These are phyloP conservation scores for Byssothecium circinans DNA, from an alignment of 2,329 filamentous ascomycete genomes.

Conservation along the genomic window DNA sequence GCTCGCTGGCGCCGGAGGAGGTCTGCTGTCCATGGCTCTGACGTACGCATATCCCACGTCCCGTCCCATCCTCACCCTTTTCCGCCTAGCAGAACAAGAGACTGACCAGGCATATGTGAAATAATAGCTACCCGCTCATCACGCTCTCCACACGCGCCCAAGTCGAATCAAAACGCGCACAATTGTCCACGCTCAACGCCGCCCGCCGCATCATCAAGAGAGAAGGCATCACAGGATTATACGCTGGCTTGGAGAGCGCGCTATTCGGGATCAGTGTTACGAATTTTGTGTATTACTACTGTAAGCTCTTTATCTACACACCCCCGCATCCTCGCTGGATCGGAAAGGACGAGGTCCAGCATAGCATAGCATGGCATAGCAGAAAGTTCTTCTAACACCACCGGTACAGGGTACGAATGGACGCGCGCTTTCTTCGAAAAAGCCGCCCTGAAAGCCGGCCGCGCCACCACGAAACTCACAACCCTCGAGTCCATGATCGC, in stretches of 20 bases:
- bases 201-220: conserved; percentile 85
- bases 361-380: background rate
- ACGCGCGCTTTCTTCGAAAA: conserved; percentile 82
- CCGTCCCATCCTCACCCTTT: background rate
- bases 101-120: conserved; percentile 11
- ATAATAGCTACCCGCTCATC: conserved; percentile 90
- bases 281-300: conserved; percentile 99
- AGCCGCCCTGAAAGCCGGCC: conserved; percentile 71
- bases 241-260: conserved; percentile 89
- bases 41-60: conserved; percentile 62
- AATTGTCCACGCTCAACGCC: conserved; percentile 80
- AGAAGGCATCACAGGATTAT: conserved; percentile 86
- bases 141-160: conserved; percentile 96
- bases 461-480: conserved; percentile 78
- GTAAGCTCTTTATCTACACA: conserved; percentile 42
- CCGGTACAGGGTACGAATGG: conserved; percentile 89
- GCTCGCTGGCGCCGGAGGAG: conserved; percentile 87
- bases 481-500: conserved; percentile 94
- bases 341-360: background rate
- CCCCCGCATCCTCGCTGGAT: background rate
- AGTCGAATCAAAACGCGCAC: conserved; percentile 92
- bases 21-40: conserved; percentile 91
- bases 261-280: conserved; percentile 97
- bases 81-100: background rate
- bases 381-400: conserved; percentile 2